Evolutionary conservation across 495 filamentous ascomycete genomes (phyloP).

Genomic region (Chlorociboria aeruginascens): DNA sequence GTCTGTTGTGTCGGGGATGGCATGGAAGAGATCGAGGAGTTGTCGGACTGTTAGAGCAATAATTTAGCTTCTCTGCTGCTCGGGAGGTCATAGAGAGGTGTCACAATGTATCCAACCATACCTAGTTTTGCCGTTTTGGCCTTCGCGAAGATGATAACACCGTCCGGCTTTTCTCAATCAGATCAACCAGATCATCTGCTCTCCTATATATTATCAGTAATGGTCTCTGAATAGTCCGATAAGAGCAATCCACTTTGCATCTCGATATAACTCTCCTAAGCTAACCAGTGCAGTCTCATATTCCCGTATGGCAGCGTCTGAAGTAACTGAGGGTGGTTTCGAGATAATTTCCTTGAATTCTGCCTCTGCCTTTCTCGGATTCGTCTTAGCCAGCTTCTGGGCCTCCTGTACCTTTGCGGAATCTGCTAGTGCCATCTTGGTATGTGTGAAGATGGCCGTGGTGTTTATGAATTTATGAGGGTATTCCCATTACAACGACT

Average conservation of each 20-base stretch:
- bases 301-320: constrained; percentile 71
- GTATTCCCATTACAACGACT: not conserved
- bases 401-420: constrained; percentile 52
- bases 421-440: constrained; percentile 34
- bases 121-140: constrained; percentile 98
- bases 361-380: constrained; percentile 67
- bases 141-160: constrained; percentile 93
- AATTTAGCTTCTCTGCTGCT: constrained; percentile 3
- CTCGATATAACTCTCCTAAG: constrained; percentile 83
- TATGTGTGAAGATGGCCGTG: not conserved
- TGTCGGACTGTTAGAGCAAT: constrained; percentile 60
- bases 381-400: constrained; percentile 64
- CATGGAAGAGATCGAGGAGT: constrained; percentile 88
- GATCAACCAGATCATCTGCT: constrained; percentile 74
- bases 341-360: constrained; percentile 84
- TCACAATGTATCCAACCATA: constrained; percentile 30
- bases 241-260: constrained; percentile 49
- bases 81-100: not conserved
- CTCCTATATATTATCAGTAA: constrained; percentile 34
- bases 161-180: constrained; percentile 82
- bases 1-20: constrained; percentile 85
- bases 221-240: not conserved
- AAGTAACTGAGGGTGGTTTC: constrained; percentile 64
- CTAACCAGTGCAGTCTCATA: constrained; percentile 77
- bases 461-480: constrained; percentile 5